Base-by-base conservation (phyloP, 805 yeast genomes). In the Ogataea henricii region DNA sequence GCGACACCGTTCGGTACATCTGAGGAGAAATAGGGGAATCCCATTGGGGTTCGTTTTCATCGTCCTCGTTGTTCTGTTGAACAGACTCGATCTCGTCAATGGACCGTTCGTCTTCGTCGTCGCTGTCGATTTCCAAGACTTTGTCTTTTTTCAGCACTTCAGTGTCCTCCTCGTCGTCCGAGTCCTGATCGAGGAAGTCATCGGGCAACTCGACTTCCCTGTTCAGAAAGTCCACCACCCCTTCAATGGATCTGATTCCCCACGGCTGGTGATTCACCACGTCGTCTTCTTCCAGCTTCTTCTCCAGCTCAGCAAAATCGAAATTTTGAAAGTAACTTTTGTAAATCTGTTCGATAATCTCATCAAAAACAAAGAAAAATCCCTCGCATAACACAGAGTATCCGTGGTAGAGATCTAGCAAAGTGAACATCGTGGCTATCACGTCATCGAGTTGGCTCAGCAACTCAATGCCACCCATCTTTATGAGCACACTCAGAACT, bases 381-480 rank as follows among this genome's bases (percentile, higher is more conserved):
- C 89, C 88, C 48, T 83, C 83, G 45, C 88, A 83, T 14, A 94
- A 68, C 13, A 74, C 71, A 1, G 82, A 70, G 63, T 92, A 92
- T 0, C 92, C 95, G 66, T 91, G 96, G 59, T 85, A 92, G 45
- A 82, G 73, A 66, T 92, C 98, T 42, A 92, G 72, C 29, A 91
- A 68, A 16, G 83, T 79, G 63, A 92, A 89, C 52, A 89, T 76
- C 3, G 90, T 81, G 9, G 51, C 45, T 16, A 92, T 70, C 1
- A 92, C 73, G 63, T 92, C 98, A 43, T 74, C 79, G 44, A 92
- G 72, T 49, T 82, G 88, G 26, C 76, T 73, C 12, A 89, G 69
- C 20, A 89, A 70, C 25, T 77, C 71, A 8, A 77, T 69, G 0
- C 97, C 97, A 0, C 91, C 83, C 21, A 90, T 72, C 54, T 76